Conservation (phyloP, 345 rosid genomes). For the Combretum micranthum region DNA sequence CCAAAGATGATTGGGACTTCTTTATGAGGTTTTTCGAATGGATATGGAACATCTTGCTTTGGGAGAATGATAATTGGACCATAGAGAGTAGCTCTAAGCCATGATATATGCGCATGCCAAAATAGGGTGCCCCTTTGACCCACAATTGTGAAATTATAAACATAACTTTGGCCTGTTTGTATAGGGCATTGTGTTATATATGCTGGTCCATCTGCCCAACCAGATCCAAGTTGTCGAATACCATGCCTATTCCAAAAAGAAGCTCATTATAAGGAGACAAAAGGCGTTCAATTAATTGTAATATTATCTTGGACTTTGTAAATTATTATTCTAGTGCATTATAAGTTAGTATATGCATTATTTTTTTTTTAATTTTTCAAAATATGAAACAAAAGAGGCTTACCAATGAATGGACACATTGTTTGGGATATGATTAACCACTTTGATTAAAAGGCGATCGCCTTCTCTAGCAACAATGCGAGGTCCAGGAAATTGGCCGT, state of each 20-base stretch:
- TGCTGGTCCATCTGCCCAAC: constrained; percentile 1
- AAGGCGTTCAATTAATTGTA: too few species aligned
- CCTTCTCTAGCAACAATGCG: constrained; percentile 26
- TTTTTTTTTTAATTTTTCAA: too few species aligned
- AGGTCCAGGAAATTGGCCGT: constrained; percentile 24
- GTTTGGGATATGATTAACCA: constrained; percentile 19
- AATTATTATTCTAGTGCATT: too few species aligned
- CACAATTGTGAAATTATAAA: constrained; percentile 2
- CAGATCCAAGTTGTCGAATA: not conserved
- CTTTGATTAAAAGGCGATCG: constrained; percentile 20
- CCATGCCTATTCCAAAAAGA: not conserved
- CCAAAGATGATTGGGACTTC: constrained; percentile 4
- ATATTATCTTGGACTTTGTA: too few species aligned
- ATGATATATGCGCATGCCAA: constrained; percentile 3
- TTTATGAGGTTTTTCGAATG: not conserved
- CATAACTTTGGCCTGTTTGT: constrained; percentile 4
- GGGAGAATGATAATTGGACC: constrained; percentile 2
- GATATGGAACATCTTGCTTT: not conserved
- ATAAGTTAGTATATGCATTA: too few species aligned
- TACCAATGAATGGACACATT: constrained; percentile 23
- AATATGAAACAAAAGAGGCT: not conserved
- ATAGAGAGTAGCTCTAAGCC: constrained; percentile 4
- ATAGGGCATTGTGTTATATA: not conserved
- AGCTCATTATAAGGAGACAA: too few species aligned
- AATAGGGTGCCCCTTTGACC: constrained; percentile 1